Base-by-base conservation (phyloP, 306 rosid species). In the Lablab purpureus region DNA sequence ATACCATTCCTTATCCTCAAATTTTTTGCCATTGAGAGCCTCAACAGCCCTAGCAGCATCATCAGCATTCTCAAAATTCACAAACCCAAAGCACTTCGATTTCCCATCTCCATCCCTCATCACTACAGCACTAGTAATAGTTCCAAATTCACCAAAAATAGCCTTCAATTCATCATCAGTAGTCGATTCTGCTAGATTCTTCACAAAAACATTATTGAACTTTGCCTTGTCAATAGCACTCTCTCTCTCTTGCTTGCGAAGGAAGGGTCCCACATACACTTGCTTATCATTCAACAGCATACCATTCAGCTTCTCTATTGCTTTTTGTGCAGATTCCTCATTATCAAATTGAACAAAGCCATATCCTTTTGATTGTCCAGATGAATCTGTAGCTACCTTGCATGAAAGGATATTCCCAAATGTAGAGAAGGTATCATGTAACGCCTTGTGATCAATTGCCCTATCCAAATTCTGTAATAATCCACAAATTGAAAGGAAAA, bases 251-350 rank as follows among this genome's bases (percentile, higher is more conserved):
- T 93, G 99, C 88, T 96, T 96, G 82, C 98, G 99, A 71, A 90
- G 94, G 85, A 96, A 96, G 73, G 99, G 99, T 25, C 99, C 99
- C 71, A 96, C 99, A 86, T 50, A 96, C 34, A 96, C 99, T 88
- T 91, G 97, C 76, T 96, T 96, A 78, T 96, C 99, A 81, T 96
- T 96, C 76, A 96, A 41, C 84, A 96, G 88, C 99, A 96, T 96
- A 12, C 99, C 99, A 83, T 96, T 91, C 82, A 96, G 88, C 85
- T 91, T 87, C 79, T 89, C 94, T 19, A 93, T 96, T 74, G 99
- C 99, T 59, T 84, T 91, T 70, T 87, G 98, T 72, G 93, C 98
- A 88, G 97, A 47, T 72, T 96, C 99, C n/a, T 93, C 98, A 68
- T 15, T 88, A 41, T 96, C 98, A 36, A 89, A 96, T 88, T 96